Evolutionary conservation across 1,284 basidiomycete species (phyloP).

Genomic region (Rhodotorula sp.): DNA sequence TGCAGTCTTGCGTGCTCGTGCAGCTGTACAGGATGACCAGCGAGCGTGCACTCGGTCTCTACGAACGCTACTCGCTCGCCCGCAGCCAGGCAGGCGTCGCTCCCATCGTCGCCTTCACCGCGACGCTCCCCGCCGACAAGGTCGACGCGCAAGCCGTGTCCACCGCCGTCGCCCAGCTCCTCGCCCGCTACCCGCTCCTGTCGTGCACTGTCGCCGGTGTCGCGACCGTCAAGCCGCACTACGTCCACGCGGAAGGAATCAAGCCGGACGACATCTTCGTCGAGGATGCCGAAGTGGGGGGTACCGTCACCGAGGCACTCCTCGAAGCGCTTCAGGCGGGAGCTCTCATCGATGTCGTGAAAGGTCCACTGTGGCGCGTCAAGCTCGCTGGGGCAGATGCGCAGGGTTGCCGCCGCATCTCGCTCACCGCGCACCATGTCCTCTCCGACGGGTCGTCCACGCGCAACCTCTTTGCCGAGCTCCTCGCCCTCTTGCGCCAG

Average conservation of each 20-base stretch:
- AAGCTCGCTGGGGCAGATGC: not conserved
- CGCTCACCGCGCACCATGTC: slow-evolving; percentile 14
- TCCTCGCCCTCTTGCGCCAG: slow-evolving; percentile 4
- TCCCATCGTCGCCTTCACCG: slow-evolving; percentile 18
- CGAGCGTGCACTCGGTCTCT: slow-evolving; percentile 1
- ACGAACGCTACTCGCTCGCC: slow-evolving; percentile 17
- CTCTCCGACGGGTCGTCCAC: slow-evolving; percentile 23
- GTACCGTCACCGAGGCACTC: not conserved
- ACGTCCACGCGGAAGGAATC: not conserved
- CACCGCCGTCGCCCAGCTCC: not conserved
- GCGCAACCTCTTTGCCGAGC: slow-evolving; percentile 25
- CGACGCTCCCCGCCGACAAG: not conserved
- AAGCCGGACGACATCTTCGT: not conserved
- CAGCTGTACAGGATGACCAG: not conserved
- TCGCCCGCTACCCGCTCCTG: slow-evolving; percentile 10
- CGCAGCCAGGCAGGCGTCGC: not conserved
- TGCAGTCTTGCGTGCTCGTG: no score
- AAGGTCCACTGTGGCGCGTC: slow-evolving; percentile 23
- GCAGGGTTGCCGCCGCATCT: not conserved
- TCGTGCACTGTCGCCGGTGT: not conserved
- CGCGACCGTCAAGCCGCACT: not conserved
- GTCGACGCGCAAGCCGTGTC: not conserved
- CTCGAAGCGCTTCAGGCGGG: not conserved
- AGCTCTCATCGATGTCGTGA: not conserved
- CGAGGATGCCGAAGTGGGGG: not conserved